phyloP scores from a whole-genome alignment of 2,329 filamentous ascomycete genomes.

The Teratosphaeria epicoccoides region DNA sequence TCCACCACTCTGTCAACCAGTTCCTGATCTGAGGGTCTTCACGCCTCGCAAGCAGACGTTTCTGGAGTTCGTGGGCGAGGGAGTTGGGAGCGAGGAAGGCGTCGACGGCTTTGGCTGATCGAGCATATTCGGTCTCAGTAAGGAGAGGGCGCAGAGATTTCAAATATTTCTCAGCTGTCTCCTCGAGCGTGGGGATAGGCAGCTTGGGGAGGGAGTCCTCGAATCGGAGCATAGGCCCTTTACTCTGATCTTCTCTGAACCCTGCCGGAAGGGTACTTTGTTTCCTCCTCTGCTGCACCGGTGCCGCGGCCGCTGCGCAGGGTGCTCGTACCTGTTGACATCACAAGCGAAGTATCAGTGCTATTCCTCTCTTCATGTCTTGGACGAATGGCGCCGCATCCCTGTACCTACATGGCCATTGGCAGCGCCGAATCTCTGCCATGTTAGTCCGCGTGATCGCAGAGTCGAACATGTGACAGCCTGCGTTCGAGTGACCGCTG shows the following conservation, averaged over 20 bases:
- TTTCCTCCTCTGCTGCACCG: slow-evolving; percentile 28
- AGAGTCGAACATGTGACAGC: not conserved
- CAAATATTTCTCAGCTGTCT: slow-evolving; percentile 70
- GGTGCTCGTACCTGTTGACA: not conserved
- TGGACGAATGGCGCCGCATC: not conserved
- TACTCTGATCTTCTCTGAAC: slow-evolving; percentile 69
- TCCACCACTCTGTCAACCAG: slow-evolving; percentile 99
- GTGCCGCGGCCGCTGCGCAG: slow-evolving; percentile 18
- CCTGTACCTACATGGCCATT: slow-evolving; percentile 8
- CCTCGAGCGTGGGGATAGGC: slow-evolving; percentile 71
- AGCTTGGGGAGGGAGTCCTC: slow-evolving; percentile 74
- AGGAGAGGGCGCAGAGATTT: slow-evolving; percentile 69
- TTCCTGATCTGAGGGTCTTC: slow-evolving; percentile 76
- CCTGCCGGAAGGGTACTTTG: slow-evolving; percentile 46
- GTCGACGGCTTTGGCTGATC: slow-evolving; percentile 70
- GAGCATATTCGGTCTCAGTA: slow-evolving; percentile 55
- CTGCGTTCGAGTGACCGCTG: not conserved
- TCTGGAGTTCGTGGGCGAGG: slow-evolving; percentile 71
- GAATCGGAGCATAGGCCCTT: slow-evolving; percentile 72
- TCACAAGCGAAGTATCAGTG: not conserved
- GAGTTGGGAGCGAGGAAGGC: slow-evolving; percentile 85
- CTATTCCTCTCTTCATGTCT: not conserved
- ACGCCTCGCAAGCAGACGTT: slow-evolving; percentile 69
- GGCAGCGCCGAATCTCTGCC: not conserved
- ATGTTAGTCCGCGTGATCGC: not conserved